Conservation (phyloP, 352 stramenopile species). For the Globisporangium iwayamae region DNA sequence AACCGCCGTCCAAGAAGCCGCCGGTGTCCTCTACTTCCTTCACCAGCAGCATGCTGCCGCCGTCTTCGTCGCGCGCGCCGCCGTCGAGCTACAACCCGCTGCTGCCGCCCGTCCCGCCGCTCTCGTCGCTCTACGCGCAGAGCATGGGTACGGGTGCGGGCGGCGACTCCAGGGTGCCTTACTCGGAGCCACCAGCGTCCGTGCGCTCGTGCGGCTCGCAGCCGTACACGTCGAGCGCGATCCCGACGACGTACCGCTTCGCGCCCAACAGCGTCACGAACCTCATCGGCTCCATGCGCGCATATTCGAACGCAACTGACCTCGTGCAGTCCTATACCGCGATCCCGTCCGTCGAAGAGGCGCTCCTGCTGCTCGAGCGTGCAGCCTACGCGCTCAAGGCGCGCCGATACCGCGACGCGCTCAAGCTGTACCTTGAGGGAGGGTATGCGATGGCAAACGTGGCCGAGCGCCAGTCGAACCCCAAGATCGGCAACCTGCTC, state of each 20-base stretch:
- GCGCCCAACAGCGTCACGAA: slow-evolving; percentile 53
- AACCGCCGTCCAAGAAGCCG: slow-evolving; percentile 5
- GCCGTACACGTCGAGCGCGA: slow-evolving; percentile 73
- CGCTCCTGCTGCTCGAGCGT: slow-evolving; percentile 67
- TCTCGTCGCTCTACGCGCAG: slow-evolving; percentile 11
- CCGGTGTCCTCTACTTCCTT: not conserved
- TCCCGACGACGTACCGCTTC: slow-evolving; percentile 63
- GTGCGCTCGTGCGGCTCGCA: slow-evolving; percentile 75
- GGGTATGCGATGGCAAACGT: slow-evolving; percentile 84
- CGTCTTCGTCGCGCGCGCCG: not conserved
- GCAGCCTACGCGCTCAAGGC: slow-evolving; percentile 51
- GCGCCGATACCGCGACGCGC: slow-evolving; percentile 69
- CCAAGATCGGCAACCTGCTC: slow-evolving; percentile 84
- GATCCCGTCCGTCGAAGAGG: slow-evolving; percentile 76
- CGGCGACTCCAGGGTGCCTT: slow-evolving; percentile 11
- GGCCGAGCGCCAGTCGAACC: slow-evolving; percentile 68
- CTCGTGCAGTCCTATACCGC: slow-evolving; percentile 73
- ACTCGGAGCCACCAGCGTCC: slow-evolving; percentile 49
- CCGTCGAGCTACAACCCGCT: slow-evolving; percentile 8
- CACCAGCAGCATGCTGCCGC: not conserved
- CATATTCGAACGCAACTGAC: slow-evolving; percentile 70
- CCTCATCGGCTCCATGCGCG: slow-evolving; percentile 77
- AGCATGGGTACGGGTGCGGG: slow-evolving; percentile 7
- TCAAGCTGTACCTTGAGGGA: slow-evolving; percentile 81
- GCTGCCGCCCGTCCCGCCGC: slow-evolving; percentile 6